Base-by-base conservation (phyloP, 83 land plant genomes). In the Larix sibirica region DNA sequence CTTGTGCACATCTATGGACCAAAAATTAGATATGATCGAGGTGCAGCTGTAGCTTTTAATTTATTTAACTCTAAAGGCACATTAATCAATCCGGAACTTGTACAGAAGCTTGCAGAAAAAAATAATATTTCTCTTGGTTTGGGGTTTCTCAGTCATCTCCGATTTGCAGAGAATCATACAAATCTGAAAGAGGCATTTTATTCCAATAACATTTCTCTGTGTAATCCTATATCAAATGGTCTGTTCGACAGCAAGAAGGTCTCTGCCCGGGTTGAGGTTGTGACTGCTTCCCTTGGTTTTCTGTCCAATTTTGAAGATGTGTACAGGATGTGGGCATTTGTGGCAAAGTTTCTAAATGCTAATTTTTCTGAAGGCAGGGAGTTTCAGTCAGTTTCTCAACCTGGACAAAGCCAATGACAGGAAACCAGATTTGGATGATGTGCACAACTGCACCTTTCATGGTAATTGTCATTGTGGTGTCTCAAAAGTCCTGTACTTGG, bases 1-100 rank as follows among this genome's bases (percentile, higher is more conserved):
- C 91, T 97, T 64, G 97, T 97, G 50, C 91, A 91, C 16, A 94
- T 97, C 24, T 95, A 94, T 87, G 99, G 99, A 50, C 99, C 99
- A 6, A 90, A 94, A 73, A 94, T 92, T 65, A 94, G 96, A 44
- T 97, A 94, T 79, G 99, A 97, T 83, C 85, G 99, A 69, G 99
- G 99, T 80, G 98, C 98, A 69, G 85, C 98, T 59, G 89, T 97
- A 44, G 98, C 99, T 31, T 97, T 97, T 88, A 97, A 97, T 80
- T 77, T 97, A 79, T 92, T 86, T 79, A 91, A 92, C 82, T 79
- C 78, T 62, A 84, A 79, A 62, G 88, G 91, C 12, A 87, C 83
- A 2, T 58, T 94, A 21, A 81, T 97, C 31, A 86, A 88, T 38
- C 94, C 98, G 36, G 95, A 91, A 67, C 33, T 91, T 68, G 95